Evolutionary conservation across 2,329 filamentous ascomycete genomes (phyloP).

Genomic region (Aspergillus vadensis): DNA sequence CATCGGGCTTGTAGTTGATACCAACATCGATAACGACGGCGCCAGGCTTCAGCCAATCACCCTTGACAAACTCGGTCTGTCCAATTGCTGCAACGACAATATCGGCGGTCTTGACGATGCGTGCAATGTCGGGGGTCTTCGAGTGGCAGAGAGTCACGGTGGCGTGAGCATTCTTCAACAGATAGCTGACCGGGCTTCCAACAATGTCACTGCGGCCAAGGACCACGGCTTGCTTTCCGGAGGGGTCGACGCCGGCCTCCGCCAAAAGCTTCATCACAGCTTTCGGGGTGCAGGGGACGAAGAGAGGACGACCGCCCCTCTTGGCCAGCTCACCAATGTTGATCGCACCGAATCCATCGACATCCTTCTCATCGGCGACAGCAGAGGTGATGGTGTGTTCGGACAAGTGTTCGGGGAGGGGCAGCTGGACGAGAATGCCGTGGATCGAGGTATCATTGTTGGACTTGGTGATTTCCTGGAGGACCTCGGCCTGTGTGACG

Average conservation of each 20-base stretch:
- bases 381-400: constrained; percentile 89
- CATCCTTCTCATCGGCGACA: constrained; percentile 92
- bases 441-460: constrained; percentile 87
- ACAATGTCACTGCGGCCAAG: constrained; percentile 96
- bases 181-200: constrained; percentile 92
- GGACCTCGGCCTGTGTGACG: constrained; percentile 80
- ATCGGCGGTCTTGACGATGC: constrained; percentile 79
- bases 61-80: constrained; percentile 82
- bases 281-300: constrained; percentile 94
- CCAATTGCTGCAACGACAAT: constrained; percentile 92
- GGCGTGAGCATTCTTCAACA: constrained; percentile 92
- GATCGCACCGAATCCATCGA: constrained; percentile 89
- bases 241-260: constrained; percentile 78
- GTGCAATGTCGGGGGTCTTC: constrained; percentile 72
- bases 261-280: constrained; percentile 91
- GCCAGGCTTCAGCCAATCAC: constrained; percentile 91
- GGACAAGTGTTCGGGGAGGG: constrained; percentile 83
- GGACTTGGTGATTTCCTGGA: constrained; percentile 76
- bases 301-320: constrained; percentile 83
- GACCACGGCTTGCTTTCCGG: constrained; percentile 91
- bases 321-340: constrained; percentile 98
- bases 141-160: constrained; percentile 97
- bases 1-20: constrained; percentile 91
- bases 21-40: constrained; percentile 97
- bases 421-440: constrained; percentile 91